Base-by-base conservation (phyloP, 2,329 filamentous ascomycete genomes). In the Pseudogymnoascus sp. region DNA sequence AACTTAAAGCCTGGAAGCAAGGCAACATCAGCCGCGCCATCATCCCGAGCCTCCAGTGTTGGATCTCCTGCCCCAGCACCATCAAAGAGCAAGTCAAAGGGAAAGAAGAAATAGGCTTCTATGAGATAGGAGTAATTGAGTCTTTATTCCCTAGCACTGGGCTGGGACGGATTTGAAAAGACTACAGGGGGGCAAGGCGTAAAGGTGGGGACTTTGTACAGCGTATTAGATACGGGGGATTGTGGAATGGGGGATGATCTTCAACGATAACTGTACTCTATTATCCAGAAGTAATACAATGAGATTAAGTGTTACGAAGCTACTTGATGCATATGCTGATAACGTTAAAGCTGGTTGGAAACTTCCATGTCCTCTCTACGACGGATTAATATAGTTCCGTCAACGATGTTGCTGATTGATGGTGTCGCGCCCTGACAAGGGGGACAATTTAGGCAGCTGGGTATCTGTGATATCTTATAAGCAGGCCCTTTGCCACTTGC, bases 41-140 rank as follows among this genome's bases (percentile, higher is more conserved):
- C 92, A 6, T 69, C 70, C 20, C 83, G 94, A 65, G 92, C 92
- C 14, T 93, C 88, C 4, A 97, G 94, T 72, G 91, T 97, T 25
- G 85, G 84, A 33, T 96, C 92, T 0, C 90, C 83, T 47, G 82
- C 80, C 37, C 88, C 88, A 4, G 77, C 76, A 62, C 70, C 78
- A 59, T 53, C 47, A 33, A 53, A 53, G 47, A 53, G 47, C 28
- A 53, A 53, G 15, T 33, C 47, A 9, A 53, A 53, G 47, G 47
- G 47, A 20, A 53, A 53, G 47, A 53, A 53, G 47, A 53, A 53
- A 33, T 53, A 53, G 28, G 47, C n/a, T 33, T 53, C 9, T 12
- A 15, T 6, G 9, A 14, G 47, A 20, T 53, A 14, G n/a, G n/a
- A 20, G 28, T 35, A 15, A 33, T 53, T 20, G 15, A 20, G 47